Evolutionary conservation across 768 basidiomycete species (phyloP), one percentile per base, ranked within the genome.

Genomic region (Termitomyces sp.): DNA sequence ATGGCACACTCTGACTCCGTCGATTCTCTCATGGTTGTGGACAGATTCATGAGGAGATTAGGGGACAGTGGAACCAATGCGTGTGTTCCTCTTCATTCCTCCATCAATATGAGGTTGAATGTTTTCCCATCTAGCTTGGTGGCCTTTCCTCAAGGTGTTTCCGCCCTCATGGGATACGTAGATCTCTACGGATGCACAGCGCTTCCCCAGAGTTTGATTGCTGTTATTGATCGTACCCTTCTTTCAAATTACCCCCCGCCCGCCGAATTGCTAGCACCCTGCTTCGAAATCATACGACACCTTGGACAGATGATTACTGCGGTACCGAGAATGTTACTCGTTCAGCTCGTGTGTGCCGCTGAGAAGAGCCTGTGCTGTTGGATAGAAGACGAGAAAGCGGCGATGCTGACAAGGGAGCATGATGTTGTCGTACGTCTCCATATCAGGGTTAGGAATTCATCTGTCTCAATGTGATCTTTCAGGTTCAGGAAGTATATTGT

Each of bases 361-460:
- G 72, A 75, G 24, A 65, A 71, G 34, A 68, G 80, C 22, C 62
- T 86, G 5, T 72, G 71, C 53, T 62, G 69, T 32, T 88, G 86
- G 87, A 78, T 87, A 22, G 74, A 73, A 43, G 86, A 87, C 57
- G 73, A 74, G 37, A 44, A 62, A 0, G 69, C 72, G 24, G 57
- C 74, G 16, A 70, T 87, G 49, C 62, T 71, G 3, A 74, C 75
- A 4, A 64, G 72, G 7, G 78, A 84, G 32, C 80, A 82, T 55
- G 79, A 79, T 51, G 67, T 72, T 47, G 60, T 81, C 58, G 87
- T 87, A 66, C 40, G 79, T 65, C 18, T 39, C 26, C 22, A 34
- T 63, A 5, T 60, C 59, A 10, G 61, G 30, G 36, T 22, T 48
- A 34, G 14, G 22, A 44, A 12, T 22, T 50, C 1, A 33, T 27